Percentiles rank a stretch among this genome's conserved stretches.
These are phyloP conservation scores for Graphilbum fragrans DNA, from an alignment of 2,329 filamentous ascomycete genomes.

Conservation along the genomic window DNA sequence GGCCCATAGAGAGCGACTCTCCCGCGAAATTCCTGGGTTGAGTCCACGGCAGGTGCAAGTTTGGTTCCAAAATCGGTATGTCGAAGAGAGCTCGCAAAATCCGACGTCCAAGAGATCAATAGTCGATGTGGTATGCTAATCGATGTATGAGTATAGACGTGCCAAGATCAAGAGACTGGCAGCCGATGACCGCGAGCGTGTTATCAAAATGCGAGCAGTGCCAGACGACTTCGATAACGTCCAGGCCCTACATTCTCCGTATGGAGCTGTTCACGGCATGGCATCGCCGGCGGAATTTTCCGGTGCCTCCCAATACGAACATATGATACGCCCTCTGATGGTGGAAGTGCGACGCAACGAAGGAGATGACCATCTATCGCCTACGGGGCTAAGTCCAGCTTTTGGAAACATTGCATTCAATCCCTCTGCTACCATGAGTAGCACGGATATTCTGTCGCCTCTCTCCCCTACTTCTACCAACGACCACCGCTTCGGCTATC, in stretches of 20 bases:
- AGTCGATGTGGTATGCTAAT: too few species aligned
- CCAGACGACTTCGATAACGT: constrained; percentile 61
- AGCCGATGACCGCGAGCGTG: constrained; percentile 56
- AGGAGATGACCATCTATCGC: constrained; percentile 46
- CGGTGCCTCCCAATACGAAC: constrained; percentile 39
- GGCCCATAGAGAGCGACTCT: constrained; percentile 75
- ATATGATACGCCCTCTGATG: constrained; percentile 55
- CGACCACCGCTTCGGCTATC: constrained; percentile 35
- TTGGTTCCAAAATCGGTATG: constrained; percentile 94
- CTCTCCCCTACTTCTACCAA: constrained; percentile 37
- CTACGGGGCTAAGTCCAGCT: constrained; percentile 53
- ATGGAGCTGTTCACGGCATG: constrained; percentile 46
- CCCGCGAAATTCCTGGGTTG: constrained; percentile 79
- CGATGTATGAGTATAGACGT: too few species aligned
- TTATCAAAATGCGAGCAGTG: constrained; percentile 61
- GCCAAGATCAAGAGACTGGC: constrained; percentile 62
- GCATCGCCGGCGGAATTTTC: constrained; percentile 36
- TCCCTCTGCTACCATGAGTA: constrained; percentile 35
- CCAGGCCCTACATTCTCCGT: constrained; percentile 55
- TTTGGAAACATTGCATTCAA: constrained; percentile 57
- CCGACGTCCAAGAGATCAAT: too few species aligned
- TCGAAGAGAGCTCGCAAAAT: background rate
- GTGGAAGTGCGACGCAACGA: constrained; percentile 55
- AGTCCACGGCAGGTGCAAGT: constrained; percentile 92
- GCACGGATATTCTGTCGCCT: constrained; percentile 43